A percentile compares a stretch with the other conserved stretches of the same genome.
These are phyloP conservation scores for Protomyces macrosporus DNA, from an alignment of 1,139 yeast species.

Conservation along the genomic window DNA sequence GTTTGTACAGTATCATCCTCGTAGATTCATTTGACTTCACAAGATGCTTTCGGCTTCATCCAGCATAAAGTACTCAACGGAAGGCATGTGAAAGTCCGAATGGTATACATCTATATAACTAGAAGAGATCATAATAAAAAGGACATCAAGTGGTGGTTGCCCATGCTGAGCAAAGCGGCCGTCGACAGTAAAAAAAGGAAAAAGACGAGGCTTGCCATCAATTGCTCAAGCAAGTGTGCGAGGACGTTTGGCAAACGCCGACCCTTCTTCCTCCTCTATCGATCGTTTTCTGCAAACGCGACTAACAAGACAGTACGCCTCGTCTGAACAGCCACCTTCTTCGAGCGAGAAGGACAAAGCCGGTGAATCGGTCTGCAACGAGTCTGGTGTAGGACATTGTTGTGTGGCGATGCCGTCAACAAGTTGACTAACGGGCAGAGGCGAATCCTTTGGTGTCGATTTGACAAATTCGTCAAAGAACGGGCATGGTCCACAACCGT, in stretches of 20 bases:
- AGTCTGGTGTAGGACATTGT: conserved; percentile 4
- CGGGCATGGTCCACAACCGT: not conserved
- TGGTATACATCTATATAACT: too few relatives aligned
- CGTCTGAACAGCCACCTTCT: not conserved
- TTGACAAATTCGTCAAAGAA: conserved; percentile 22
- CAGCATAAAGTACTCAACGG: too few relatives aligned
- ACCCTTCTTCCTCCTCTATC: not conserved
- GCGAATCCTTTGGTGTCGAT: conserved; percentile 1
- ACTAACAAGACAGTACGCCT: not conserved
- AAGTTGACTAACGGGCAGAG: not conserved
- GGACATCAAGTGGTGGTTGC: too few relatives aligned
- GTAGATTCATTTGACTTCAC: too few relatives aligned
- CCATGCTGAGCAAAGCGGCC: too few relatives aligned
- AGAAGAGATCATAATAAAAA: too few relatives aligned
- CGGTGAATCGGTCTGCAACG: not conserved
- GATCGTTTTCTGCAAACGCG: not conserved
- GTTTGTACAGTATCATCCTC: not conserved
- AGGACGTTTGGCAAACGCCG: not conserved
- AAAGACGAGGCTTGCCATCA: too few relatives aligned
- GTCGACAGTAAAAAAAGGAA: too few relatives aligned
- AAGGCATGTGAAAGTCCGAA: too few relatives aligned
- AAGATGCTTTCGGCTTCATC: too few relatives aligned
- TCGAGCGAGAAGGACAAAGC: not conserved
- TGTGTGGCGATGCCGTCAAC: not conserved
- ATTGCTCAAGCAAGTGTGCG: not conserved